Evolutionary conservation across 495 filamentous ascomycete species (phyloP), one percentile per base, ranked within the genome.

Genomic region (Podospora anserina): DNA sequence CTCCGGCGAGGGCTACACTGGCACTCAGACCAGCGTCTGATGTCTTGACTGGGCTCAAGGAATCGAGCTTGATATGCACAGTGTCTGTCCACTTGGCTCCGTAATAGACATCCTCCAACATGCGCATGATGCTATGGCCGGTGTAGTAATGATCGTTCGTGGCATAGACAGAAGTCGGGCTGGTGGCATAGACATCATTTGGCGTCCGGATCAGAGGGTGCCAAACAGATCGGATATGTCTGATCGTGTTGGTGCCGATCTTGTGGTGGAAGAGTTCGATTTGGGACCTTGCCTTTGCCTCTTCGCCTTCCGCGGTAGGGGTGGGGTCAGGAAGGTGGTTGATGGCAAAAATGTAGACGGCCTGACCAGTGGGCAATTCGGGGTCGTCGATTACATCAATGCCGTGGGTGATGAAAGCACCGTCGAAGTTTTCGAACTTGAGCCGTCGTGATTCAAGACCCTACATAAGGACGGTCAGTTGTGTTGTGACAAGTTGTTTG

Each of bases 101-200:
- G 9, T 74, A 16, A 61, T 83, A 79, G 0, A 79, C 0, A 13
- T 80, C 78, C 68, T 83, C 81, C 15, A 88, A 0, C 0, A 74
- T 9, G 1, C 87, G 82, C 76, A 82, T 74, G 4, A 75, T 7
- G 0, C 86, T 85, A 0, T 81, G 68, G 13, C 69, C 76, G 13
- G 78, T 77, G 71, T 88, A 82, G 70, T 74, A 79, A 69, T 90
- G 87, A 71, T 89, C 87, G 69, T 90, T 90, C 5, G 86, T 89
- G 4, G 88, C 82, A 70, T 85, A 86, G 73, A 89, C 79, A 0
- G 83, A 82, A 58, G 67, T 71, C 15, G 83, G 80, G 34, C 77
- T 82, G 15, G 74, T 69, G 30, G 85, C 85, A 61, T 83, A 78
- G 61, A 90, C 68, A 65, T 89, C 88, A 72, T 90, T 90, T 1